Base-by-base conservation (phyloP, 108 stramenopile genomes). In the Skeletonema potamos region DNA sequence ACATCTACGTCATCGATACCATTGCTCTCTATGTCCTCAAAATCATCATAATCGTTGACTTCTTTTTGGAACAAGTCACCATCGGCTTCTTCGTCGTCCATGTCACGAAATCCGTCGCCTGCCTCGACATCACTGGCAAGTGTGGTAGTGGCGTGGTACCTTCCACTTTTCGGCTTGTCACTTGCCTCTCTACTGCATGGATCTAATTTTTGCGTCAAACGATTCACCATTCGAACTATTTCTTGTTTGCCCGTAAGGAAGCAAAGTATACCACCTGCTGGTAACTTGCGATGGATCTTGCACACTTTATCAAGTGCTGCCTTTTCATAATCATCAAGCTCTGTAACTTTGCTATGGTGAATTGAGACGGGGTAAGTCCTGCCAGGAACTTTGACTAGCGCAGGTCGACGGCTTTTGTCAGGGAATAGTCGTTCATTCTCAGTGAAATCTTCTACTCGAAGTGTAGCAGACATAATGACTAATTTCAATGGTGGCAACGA, bases 401-500 rank as follows among this genome's bases (percentile, higher is more conserved):
- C 78, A 24, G 93, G 93, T 62, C 68, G 56, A 28, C n/a, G 17
- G 12, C 46, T 18, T 9, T 28, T 22, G 24, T 70, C 63, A n/a
- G 84, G 76, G 66, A 98, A 98, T 58, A 99, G 87, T 34, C 83
- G 68, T 26, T 65, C 59, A 72, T 97, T 97, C 48, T 86, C 82
- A 7, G 87, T 88, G 70, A 98, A 98, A 72, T 99, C 99, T 70
- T 91, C 83, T 1, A 98, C 97, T 36, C 99, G 84, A 12, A 99
- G 83, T 7, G 99, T 99, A 1, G 99, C 99, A 33, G 96, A 96
- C 99, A 99, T 99, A 39, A 99, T 86, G 7, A 98, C 83, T 37
- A 99, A 79, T 70, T 97, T 96, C 58, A 99, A 74, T 6, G 97
- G 97, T n/a, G 86, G 83, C 27, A 92, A 46, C 0, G 84, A 70